phyloP scores from a whole-genome alignment of 306 rosid species.

The Cicer arietinum region DNA sequence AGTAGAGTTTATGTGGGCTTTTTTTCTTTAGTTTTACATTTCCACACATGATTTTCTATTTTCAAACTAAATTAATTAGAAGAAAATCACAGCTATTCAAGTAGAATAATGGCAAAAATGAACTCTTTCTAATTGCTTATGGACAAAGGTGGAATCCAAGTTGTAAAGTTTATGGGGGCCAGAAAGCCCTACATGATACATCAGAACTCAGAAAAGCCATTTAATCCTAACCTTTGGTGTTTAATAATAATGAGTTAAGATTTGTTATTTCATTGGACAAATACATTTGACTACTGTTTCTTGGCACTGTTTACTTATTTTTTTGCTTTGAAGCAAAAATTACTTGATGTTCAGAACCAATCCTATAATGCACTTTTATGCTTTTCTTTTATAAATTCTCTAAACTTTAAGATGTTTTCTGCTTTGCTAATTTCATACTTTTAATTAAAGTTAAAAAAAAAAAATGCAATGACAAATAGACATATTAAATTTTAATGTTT shows the following conservation, averaged over 20 bases:
- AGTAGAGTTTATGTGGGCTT: constrained; percentile 16
- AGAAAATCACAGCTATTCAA: no score
- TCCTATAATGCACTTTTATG: constrained; percentile 4
- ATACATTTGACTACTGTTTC: constrained; percentile 1
- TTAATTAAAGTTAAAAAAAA: not conserved
- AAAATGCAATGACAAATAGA: not conserved
- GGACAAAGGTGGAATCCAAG: constrained; percentile 42
- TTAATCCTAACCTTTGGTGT: constrained; percentile 26
- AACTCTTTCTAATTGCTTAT: constrained; percentile 37
- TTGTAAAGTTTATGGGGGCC: constrained; percentile 1
- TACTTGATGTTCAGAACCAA: not conserved
- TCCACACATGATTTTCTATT: no score
- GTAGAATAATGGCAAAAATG: constrained; percentile 13
- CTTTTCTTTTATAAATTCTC: not conserved
- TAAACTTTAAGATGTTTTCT: not conserved
- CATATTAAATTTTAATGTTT: constrained; percentile 24
- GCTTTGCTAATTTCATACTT: not conserved
- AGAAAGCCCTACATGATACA: not conserved
- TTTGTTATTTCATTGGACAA: not conserved
- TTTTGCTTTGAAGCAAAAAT: no score
- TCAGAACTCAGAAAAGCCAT: constrained; percentile 33
- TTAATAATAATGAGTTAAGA: constrained; percentile 24
- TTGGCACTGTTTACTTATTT: not conserved
- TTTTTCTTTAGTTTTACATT: no score
- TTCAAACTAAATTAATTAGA: no score